A percentile compares a stretch with the other conserved stretches of the same genome.
Conservation (phyloP, 2,329 filamentous ascomycete species). For the Ceratocystiopsis minuta region DNA sequence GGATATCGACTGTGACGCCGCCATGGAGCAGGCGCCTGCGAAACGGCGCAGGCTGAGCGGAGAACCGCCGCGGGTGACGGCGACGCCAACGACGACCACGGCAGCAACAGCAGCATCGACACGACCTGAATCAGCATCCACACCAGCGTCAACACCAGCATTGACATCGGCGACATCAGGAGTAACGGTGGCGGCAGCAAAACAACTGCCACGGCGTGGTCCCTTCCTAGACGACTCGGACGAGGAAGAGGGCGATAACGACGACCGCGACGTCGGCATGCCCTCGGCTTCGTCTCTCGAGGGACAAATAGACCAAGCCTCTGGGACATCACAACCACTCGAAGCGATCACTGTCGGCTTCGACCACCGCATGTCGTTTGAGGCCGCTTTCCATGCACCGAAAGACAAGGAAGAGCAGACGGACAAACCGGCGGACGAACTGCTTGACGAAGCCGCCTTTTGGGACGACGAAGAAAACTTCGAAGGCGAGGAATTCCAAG, state of each 20-base stretch:
- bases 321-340: too few relatives aligned
- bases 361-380: constrained; percentile 2
- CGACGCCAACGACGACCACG: neutral
- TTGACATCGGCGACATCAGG: too few relatives aligned
- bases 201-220: constrained; percentile 15
- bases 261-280: neutral
- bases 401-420: too few relatives aligned
- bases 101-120: constrained; percentile 26
- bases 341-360: neutral
- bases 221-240: constrained; percentile 46
- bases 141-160: too few relatives aligned
- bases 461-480: constrained; percentile 33
- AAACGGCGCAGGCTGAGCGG: neutral
- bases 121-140: neutral
- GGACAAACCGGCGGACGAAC: constrained; percentile 5
- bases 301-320: too few relatives aligned
- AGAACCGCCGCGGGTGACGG: neutral
- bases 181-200: too few relatives aligned
- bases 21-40: too few relatives aligned
- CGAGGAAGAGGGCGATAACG: neutral
- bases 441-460: constrained; percentile 16
- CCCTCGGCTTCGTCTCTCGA: too few relatives aligned
- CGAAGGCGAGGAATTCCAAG: constrained; percentile 30
- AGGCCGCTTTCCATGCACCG: constrained; percentile 1
- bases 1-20: neutral